Base-by-base conservation (phyloP, 192 early-diverging fungal genomes). In the Linnemannia zychae region DNA sequence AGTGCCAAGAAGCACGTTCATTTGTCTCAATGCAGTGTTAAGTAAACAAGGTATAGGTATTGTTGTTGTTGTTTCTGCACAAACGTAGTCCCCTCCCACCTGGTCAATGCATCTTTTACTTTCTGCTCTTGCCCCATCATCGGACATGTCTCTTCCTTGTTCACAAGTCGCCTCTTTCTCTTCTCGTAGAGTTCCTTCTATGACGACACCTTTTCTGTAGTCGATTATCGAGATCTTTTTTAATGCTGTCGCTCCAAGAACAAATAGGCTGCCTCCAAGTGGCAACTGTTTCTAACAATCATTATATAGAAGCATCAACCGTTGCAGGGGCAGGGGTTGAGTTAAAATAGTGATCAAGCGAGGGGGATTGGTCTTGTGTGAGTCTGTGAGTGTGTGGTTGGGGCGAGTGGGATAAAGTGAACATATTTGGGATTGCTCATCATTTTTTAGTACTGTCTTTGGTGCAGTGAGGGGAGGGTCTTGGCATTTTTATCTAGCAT, bases 1-100 rank as follows among this genome's bases (percentile, higher is more conserved):
- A 24, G 48, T 47, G 78, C 78, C 78, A 79, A 79, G 78, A 79
- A 67, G 78, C 78, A 79, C 78, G 71, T 36, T 78, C 50, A 48
- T 34, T 33, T 20, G n/a, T 44, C 11, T 24, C 38, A 33, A 47
- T 33, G 44, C 40, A 33, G 13, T 48, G 70, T 47, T 71, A 40
- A 71, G 40, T 47, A 31, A 33, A 47, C 31, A 31, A 7, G 46
- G 52, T 13, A 63, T 49, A n/a, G 38, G 22, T 53, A 22, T n/a
- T 67, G 65, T 52, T 36, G 18, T 44, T 71, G 12, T 17, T 3
- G 37, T 71, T 12, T 33, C 28, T 44, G 36, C 31, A 50, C 71
- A 44, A 50, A 44, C 46, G 33, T 49, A 46, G 46, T n/a, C 13
- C 15, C 28, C 12, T 3, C 13, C 28, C 13, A 13, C 4, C 36